Evolutionary conservation across 345 rosid genomes (phyloP), one percentile per base, ranked within the genome.

Genomic region (Ceriops tagal): DNA sequence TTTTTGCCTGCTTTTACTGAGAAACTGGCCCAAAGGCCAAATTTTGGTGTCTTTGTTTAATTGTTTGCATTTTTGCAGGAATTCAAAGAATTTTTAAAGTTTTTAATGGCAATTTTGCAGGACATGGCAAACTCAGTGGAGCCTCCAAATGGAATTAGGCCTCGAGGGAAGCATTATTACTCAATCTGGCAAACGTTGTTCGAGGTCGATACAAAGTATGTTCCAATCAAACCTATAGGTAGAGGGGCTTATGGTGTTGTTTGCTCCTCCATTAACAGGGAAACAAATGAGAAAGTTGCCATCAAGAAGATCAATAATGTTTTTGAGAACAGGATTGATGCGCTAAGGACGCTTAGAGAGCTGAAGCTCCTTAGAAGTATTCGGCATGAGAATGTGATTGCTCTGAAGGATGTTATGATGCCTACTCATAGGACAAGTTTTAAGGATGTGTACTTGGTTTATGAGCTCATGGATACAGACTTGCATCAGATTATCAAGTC

Each of bases 181-280:
- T 86, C 86, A 8, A 87, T 92, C 88, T 89, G 92, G 93, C 87
- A 86, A 64, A 86, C 82, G 37, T 74, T 88, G 78, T 89, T 89
- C 61, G 97, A 92, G 83, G 82, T 92, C 58, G 97, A 92, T 67
- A 85, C 89, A 0, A 88, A 86, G 47, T 92, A 92, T 60, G 82
- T 87, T 62, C 93, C 96, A 3, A 92, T 92, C 6, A 88, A 89
- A 81, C 91, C 92, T 0, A 90, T 92, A 26, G 98, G 98, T 20
- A 82, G 84, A 76, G 98, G 98, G 68, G 89, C 98, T 55, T 88
- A 89, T 21, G 98, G 98, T 46, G 82, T 92, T 43, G 95, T 92
- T 11, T 92, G 98, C 69, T 88, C 98, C 26, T 88, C 98, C 0
- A 81, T 88, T 67, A 83, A 92, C 60, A 75, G 83, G 65, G 93